A percentile compares a stretch with the other conserved stretches of the same genome.
These are phyloP conservation scores for Omphalea diandra DNA, from an alignment of 441 rosid species.

Conservation along the genomic window DNA sequence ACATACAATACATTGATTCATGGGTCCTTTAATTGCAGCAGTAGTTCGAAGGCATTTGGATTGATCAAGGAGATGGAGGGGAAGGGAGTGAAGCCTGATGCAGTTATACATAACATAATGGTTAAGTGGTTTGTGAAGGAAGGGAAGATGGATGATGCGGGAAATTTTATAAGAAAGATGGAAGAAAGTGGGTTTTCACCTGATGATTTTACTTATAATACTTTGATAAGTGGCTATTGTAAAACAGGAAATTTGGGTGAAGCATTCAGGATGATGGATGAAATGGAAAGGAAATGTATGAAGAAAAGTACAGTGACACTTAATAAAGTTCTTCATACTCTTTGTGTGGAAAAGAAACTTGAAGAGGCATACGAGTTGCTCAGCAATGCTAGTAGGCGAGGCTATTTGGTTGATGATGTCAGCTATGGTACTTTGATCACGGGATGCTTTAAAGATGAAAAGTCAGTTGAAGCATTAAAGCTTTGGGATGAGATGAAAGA, in stretches of 20 bases:
- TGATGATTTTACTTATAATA: conserved; percentile 68
- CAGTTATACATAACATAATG: conserved; percentile 59
- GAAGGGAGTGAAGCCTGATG: conserved; percentile 54
- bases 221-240: conserved; percentile 60
- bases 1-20: conserved; percentile 80
- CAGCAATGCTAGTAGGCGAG: conserved; percentile 52
- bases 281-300: conserved; percentile 68
- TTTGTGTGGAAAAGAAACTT: conserved; percentile 59
- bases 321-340: conserved; percentile 60
- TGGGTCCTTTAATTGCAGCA: conserved; percentile 54
- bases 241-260: conserved; percentile 57
- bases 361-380: conserved; percentile 61
- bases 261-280: conserved; percentile 68
- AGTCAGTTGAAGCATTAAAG: conserved; percentile 44
- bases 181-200: conserved; percentile 60
- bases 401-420: conserved; percentile 75
- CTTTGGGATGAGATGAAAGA: conserved; percentile 85
- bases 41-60: conserved; percentile 44
- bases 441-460: conserved; percentile 60
- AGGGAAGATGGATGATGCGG: conserved; percentile 70
- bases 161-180: conserved; percentile 43
- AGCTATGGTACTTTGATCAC: conserved; percentile 72
- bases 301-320: conserved; percentile 73
- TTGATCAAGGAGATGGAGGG: conserved; percentile 65
- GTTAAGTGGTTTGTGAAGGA: conserved; percentile 74